A percentile compares a stretch with the other conserved stretches of the same genome.
These are phyloP conservation scores for Hortaea werneckii DNA, from an alignment of 2,329 filamentous ascomycete species.

Conservation along the genomic window DNA sequence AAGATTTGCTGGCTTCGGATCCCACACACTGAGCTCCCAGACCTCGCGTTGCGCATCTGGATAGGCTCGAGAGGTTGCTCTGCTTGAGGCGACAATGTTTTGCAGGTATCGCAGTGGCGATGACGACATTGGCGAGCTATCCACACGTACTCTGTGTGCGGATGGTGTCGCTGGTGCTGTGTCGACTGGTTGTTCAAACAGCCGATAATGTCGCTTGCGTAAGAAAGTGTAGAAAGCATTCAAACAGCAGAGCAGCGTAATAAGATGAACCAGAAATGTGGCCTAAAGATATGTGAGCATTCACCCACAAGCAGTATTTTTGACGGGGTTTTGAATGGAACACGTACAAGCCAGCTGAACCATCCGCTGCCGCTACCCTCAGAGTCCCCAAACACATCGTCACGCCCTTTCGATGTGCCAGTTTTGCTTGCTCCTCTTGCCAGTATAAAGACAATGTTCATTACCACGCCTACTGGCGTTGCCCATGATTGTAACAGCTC, in stretches of 20 bases:
- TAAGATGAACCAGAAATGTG: conserved; percentile 58
- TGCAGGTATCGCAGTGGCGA: conserved; percentile 71
- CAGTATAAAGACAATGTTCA: conserved; percentile 74
- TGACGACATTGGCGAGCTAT: conserved; percentile 66
- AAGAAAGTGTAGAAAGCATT: conserved; percentile 78
- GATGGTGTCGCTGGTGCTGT: conserved; percentile 67
- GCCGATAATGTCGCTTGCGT: conserved; percentile 73
- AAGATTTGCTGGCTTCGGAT: conserved; percentile 75
- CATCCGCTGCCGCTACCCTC: conserved; percentile 49
- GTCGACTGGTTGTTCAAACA: conserved; percentile 83
- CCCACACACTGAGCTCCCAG: conserved; percentile 92
- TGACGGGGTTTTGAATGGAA: background rate
- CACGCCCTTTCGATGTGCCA: conserved; percentile 31
- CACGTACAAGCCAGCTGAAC: conserved; percentile 53
- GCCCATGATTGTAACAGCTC: conserved; percentile 64
- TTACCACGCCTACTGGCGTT: conserved; percentile 59
- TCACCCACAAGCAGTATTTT: background rate
- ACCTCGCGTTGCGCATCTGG: conserved; percentile 76
- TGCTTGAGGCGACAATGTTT: conserved; percentile 54
- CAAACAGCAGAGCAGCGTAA: conserved; percentile 54
- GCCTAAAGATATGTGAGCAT: conserved; percentile 14
- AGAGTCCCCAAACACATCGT: conserved; percentile 79
- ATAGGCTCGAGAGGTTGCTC: conserved; percentile 73
- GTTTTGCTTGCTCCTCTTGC: conserved; percentile 54
- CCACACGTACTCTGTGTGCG: conserved; percentile 76